A percentile compares a stretch with the other conserved stretches of the same genome.
phyloP scores from a whole-genome alignment of 2,329 filamentous ascomycete genomes.

The Colletotrichum echinochloae region DNA sequence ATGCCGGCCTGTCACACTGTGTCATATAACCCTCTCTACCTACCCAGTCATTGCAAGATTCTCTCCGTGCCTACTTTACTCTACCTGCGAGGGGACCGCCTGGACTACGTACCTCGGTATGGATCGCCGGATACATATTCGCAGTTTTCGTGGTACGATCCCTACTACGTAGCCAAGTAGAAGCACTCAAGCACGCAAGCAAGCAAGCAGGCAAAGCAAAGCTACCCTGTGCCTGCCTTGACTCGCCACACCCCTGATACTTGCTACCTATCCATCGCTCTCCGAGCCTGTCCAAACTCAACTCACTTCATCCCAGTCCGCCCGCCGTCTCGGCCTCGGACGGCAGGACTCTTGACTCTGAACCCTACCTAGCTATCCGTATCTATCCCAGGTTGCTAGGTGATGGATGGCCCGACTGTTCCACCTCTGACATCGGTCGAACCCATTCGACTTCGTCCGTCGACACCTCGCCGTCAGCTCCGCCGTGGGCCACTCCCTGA shows the following conservation, averaged over 20 bases:
- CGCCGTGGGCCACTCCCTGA: background rate
- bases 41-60: constrained; percentile 6
- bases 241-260: constrained; percentile 38
- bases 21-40: constrained; percentile 12
- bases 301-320: background rate
- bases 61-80: too few relatives aligned
- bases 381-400: too few relatives aligned
- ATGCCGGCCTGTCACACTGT: constrained; percentile 13
- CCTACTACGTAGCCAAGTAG: background rate
- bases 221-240: background rate
- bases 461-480: background rate
- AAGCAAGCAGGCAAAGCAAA: background rate
- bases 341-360: background rate
- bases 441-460: background rate
- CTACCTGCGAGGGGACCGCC: too few relatives aligned
- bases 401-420: background rate
- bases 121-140: background rate
- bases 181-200: background rate
- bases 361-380: too few relatives aligned
- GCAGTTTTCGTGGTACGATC: background rate
- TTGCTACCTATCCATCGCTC: background rate
- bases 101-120: too few relatives aligned
- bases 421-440: constrained; percentile 2
- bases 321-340: background rate
- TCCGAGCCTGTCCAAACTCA: background rate